Base-by-base conservation (phyloP, 768 basidiomycete species). In the Agrocybe pediades region DNA sequence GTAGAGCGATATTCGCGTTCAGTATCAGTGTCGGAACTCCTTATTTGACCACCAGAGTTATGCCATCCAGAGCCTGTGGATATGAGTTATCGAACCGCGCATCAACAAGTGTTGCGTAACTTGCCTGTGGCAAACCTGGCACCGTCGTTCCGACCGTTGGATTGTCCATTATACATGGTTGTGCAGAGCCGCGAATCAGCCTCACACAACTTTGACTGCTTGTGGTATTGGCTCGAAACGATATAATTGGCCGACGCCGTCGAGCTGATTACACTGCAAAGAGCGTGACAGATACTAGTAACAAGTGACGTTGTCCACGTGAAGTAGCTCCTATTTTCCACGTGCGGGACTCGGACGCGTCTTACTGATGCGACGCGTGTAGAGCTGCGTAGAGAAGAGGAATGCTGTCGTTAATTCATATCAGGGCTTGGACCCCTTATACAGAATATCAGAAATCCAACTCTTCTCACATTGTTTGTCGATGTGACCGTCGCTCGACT, bases 21-120 rank as follows among this genome's bases (percentile, higher is more conserved):
- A 0, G 82, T 83, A 53, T 81, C 75, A 29, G 79, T 79, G 62
- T 82, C 81, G n/a, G 81, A 78, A 55, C 70, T 70, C 25, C 63
- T 68, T 17, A 64, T 64, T 20, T 64, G 61, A 25, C 61, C 57
- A 23, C 53, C 55, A 19, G 45, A 42, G 27, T 57, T 57, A 11
- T 61, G 51, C 71, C 71, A 73, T n/a, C 69, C 71, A 42, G 60
- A 59, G 60, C 74, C n/a, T n/a, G n/a, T n/a, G n/a, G n/a, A n/a
- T n/a, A n/a, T n/a, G n/a, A n/a, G n/a, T n/a, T 25, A 24, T 24
- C 25, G 9, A 17, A 49, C 23, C 25, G 44, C 24, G 25, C 29
- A 41, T 56, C 56, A 58, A 63, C 20, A 9, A 30, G 15, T 29
- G 25, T 13, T 15, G 3, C 9, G 25, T 26, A 25, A 26, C 30